A percentile compares a stretch with the other conserved stretches of the same genome.
phyloP scores from a whole-genome alignment of 2,329 filamentous ascomycete species.

The Corynespora cassiicola region DNA sequence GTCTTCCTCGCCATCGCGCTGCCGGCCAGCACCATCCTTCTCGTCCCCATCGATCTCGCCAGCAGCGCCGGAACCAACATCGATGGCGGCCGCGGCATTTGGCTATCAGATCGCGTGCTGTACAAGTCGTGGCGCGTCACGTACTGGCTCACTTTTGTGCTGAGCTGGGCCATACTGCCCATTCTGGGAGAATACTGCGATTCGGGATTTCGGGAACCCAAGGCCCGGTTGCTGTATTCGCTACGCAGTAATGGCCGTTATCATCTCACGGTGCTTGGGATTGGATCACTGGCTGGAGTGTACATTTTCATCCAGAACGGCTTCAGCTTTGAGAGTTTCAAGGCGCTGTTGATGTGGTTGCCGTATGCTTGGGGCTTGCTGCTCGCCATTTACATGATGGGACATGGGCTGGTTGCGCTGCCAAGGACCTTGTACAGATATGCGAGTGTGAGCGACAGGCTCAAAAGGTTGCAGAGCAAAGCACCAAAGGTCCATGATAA shows the following conservation, averaged over 20 bases:
- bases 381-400: constrained; percentile 96
- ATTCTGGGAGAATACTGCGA: constrained; percentile 94
- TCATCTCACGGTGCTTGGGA: constrained; percentile 78
- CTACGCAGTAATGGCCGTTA: constrained; percentile 88
- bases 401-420: constrained; percentile 91
- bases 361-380: constrained; percentile 93
- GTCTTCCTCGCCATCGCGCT: constrained; percentile 96
- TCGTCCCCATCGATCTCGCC: constrained; percentile 95
- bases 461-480: constrained; percentile 77
- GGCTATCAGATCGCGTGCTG: constrained; percentile 79
- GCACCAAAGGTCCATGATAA: constrained; percentile 87
- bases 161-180: constrained; percentile 95
- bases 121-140: constrained; percentile 92
- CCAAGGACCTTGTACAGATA: constrained; percentile 81
- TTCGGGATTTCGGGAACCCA: constrained; percentile 87
- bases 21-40: constrained; percentile 86
- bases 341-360: constrained; percentile 87
- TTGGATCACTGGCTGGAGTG: constrained; percentile 73
- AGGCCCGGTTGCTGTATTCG: constrained; percentile 81
- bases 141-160: constrained; percentile 94
- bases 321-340: constrained; percentile 74
- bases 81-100: constrained; percentile 77
- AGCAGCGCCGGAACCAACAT: constrained; percentile 79
- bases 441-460: constrained; percentile 74
- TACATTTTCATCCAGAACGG: constrained; percentile 85